Evolutionary conservation across 2,329 filamentous ascomycete genomes (phyloP), one percentile per base, ranked within the genome.

Genomic region (Aspergillus eucalypticola): DNA sequence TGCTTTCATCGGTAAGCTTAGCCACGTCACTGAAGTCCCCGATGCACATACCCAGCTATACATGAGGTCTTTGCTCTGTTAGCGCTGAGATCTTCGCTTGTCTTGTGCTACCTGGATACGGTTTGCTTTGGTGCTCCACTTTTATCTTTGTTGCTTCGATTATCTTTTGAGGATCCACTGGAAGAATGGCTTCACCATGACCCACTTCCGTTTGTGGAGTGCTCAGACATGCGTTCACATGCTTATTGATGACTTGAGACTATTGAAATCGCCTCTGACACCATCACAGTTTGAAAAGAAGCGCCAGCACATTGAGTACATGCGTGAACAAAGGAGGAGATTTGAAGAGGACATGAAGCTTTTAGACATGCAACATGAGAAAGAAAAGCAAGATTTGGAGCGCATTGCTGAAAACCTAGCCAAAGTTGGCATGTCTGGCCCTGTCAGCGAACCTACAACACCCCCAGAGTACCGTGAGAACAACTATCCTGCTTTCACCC

Each of bases 301-400:
- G 79, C 92, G 92, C 72, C 82, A 91, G 72, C 92, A 96, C 76
- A 96, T 96, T 80, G 94, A 98, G 76, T 88, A 89, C 71, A 88
- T 98, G 69, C 87, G 91, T 66, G 91, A 96, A 77, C 91, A 96
- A 75, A 92, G 91, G 71, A 87, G 91, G 65, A 88, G 90, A 49
- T 96, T 96, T 70, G 92, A 98, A 78, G 88, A 90, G 66, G 92
- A 97, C 76, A 92, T 99, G 86, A 90, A 93, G 75, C 86, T 92
- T 68, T 84, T 97, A 63, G 92, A 96, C 70, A 84, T 93, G 68
- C 90, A 95, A 74, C 90, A 94, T 75, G 88, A 89, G 64, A 87
- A 86, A 63, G 90, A 95, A 72, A 91, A 93, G 73, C 86, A 90
- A 68, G 92, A 96, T 73, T 88, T 96, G 69, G 87, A 90, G 60